phyloP scores from a whole-genome alignment of 352 stramenopile species.

The Globisporangium paddicum region DNA sequence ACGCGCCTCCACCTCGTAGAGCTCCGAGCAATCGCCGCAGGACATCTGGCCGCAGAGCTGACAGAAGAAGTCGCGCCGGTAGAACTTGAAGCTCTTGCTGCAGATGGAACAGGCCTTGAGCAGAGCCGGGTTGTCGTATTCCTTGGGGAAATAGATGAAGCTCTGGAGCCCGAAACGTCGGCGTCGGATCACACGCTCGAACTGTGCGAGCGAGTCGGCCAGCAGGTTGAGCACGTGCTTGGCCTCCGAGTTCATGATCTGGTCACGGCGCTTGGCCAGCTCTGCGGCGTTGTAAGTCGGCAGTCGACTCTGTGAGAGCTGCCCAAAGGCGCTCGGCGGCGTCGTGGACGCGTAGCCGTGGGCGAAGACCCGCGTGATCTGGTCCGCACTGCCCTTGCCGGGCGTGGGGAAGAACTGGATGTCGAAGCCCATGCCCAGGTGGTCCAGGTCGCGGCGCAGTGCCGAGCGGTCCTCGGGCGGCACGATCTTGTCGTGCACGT shows the following conservation, averaged over 20 bases:
- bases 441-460: slow-evolving; percentile 36
- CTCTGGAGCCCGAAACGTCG: slow-evolving; percentile 63
- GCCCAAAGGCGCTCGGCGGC: slow-evolving; percentile 22
- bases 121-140: slow-evolving; percentile 22
- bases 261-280: slow-evolving; percentile 25
- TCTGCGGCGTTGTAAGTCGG: slow-evolving; percentile 11
- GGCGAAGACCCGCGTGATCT: slow-evolving; percentile 37
- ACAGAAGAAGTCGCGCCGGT: slow-evolving; percentile 42
- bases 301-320: slow-evolving; percentile 13
- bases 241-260: slow-evolving; percentile 49
- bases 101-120: slow-evolving; percentile 40
- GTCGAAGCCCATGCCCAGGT: slow-evolving; percentile 51
- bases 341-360: slow-evolving; percentile 46
- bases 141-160: slow-evolving; percentile 55
- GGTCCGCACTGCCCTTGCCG: slow-evolving; percentile 19
- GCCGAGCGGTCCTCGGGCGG: slow-evolving; percentile 29
- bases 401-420: slow-evolving; percentile 25
- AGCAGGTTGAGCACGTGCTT: slow-evolving; percentile 35
- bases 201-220: slow-evolving; percentile 41
- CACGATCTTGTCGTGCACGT: slow-evolving; percentile 34
- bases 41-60: slow-evolving; percentile 42
- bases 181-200: slow-evolving; percentile 54
- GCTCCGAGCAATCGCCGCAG: slow-evolving; percentile 36
- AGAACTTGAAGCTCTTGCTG: slow-evolving; percentile 36
- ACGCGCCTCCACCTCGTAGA: slow-evolving; percentile 41